Conservation (phyloP, 768 basidiomycete genomes). For the Baorangia bicolor region DNA sequence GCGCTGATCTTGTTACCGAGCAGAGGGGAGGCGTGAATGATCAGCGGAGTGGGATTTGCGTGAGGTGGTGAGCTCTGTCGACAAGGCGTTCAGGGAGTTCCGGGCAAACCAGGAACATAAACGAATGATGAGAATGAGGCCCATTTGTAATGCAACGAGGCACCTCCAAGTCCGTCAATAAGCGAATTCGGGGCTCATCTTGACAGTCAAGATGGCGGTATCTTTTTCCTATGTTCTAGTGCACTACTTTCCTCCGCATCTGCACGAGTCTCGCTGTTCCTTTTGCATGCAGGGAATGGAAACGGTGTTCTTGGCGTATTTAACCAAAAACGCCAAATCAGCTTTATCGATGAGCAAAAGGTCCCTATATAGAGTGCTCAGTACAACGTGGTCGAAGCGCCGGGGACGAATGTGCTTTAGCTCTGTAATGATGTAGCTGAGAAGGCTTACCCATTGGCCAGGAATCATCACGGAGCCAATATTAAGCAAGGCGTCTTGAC, state of each 20-base stretch:
- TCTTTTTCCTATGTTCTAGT: conserved; percentile 4
- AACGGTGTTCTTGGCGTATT: neutral
- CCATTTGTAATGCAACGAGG: conserved; percentile 18
- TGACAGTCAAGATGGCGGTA: conserved; percentile 7
- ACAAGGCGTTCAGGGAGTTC: neutral
- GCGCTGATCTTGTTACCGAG: conserved; percentile 2
- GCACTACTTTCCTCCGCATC: conserved; percentile 1
- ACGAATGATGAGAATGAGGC: neutral
- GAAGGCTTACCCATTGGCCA: conserved; percentile 15
- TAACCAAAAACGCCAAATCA: conserved; percentile 11
- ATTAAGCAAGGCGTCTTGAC: conserved; percentile 5
- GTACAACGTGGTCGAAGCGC: conserved; percentile 11
- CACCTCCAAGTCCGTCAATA: neutral
- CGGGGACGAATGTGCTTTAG: neutral
- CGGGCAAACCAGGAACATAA: neutral
- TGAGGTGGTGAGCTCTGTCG: neutral
- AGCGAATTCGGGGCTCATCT: neutral
- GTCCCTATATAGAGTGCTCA: conserved; percentile 2
- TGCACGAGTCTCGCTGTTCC: neutral
- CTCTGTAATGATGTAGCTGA: neutral
- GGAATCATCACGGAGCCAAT: conserved; percentile 2
- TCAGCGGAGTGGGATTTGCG: conserved; percentile 12
- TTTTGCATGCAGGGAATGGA: neutral
- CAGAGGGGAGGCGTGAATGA: conserved; percentile 8
- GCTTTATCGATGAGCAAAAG: conserved; percentile 20